Conservation (phyloP, 2,329 filamentous ascomycete genomes). For the Diaporthe capsici region DNA sequence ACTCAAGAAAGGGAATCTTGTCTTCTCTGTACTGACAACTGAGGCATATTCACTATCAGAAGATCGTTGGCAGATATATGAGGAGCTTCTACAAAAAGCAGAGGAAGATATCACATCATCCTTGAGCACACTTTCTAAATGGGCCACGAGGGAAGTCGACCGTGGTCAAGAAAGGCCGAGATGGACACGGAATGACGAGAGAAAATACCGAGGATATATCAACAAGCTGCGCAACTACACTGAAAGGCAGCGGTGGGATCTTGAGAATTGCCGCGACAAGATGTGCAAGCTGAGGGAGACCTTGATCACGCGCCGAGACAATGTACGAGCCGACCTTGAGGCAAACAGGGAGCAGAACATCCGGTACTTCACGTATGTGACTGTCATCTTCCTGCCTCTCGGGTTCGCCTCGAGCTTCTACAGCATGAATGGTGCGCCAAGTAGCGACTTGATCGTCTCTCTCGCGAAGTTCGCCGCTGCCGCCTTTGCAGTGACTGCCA, state of each 20-base stretch:
- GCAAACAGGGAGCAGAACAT: constrained; percentile 47
- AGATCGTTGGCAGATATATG: constrained; percentile 23
- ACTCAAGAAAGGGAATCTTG: neutral
- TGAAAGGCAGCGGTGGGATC: constrained; percentile 1
- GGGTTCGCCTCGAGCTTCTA: constrained; percentile 51
- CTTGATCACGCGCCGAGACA: constrained; percentile 16
- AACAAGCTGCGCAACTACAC: constrained; percentile 30
- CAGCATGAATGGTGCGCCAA: constrained; percentile 49
- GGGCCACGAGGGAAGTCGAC: constrained; percentile 47
- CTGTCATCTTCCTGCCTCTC: constrained; percentile 52
- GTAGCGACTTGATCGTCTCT: constrained; percentile 37
- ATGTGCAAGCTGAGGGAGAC: constrained; percentile 16
- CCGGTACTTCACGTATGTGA: constrained; percentile 53
- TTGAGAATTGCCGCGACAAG: constrained; percentile 16
- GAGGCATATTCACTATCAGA: neutral
- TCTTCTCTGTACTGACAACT: neutral
- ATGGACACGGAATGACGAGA: constrained; percentile 51
- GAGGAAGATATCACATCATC: constrained; percentile 29
- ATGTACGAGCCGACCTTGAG: constrained; percentile 39
- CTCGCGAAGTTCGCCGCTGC: constrained; percentile 41
- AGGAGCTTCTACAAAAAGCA: constrained; percentile 7
- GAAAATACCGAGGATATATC: constrained; percentile 46
- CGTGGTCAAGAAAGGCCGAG: constrained; percentile 48
- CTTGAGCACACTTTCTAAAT: constrained; percentile 39
- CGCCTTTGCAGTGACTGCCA: constrained; percentile 24